Percentiles rank a stretch among this genome's conserved stretches.
phyloP scores from a whole-genome alignment of 495 filamentous ascomycete species.

The Copromyces sp. region DNA sequence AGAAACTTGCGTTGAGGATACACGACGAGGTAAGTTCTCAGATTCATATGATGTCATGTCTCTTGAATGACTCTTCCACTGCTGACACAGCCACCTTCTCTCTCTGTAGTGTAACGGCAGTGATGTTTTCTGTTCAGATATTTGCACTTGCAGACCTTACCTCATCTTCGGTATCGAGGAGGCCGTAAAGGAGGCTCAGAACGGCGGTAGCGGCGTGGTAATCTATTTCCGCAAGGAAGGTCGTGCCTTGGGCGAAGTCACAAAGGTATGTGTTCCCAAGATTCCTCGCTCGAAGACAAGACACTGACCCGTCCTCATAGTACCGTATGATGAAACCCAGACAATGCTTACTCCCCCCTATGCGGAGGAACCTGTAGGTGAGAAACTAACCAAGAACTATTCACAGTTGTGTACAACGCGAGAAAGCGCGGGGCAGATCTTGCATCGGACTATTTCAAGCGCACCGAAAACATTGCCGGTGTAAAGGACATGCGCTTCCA shows the following conservation, averaged over 20 bases:
- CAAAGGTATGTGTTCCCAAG: conserved; percentile 51
- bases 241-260: conserved; percentile 90
- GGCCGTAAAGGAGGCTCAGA: conserved; percentile 92
- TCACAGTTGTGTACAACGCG: conserved; percentile 82
- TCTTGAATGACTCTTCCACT: conserved; percentile 1
- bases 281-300: not conserved
- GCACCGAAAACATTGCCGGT: conserved; percentile 94
- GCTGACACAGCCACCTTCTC: conserved; percentile 2
- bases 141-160: conserved; percentile 95
- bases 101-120: conserved; percentile 68
- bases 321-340: conserved; percentile 32
- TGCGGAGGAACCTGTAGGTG: not conserved
- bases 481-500: conserved; percentile 99
- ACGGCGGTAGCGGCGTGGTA: conserved; percentile 87
- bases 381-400: conserved; percentile 19
- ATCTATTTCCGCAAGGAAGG: conserved; percentile 99
- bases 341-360: not conserved
- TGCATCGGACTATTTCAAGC: conserved; percentile 94
- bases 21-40: conserved; percentile 65
- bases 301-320: conserved; percentile 24
- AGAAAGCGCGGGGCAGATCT: conserved; percentile 75
- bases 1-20: conserved; percentile 75
- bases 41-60: not conserved
- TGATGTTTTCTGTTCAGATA: conserved; percentile 97
- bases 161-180: conserved; percentile 95